Evolutionary conservation across 441 rosid genomes (phyloP).

Genomic region (Brassica balearica): DNA sequence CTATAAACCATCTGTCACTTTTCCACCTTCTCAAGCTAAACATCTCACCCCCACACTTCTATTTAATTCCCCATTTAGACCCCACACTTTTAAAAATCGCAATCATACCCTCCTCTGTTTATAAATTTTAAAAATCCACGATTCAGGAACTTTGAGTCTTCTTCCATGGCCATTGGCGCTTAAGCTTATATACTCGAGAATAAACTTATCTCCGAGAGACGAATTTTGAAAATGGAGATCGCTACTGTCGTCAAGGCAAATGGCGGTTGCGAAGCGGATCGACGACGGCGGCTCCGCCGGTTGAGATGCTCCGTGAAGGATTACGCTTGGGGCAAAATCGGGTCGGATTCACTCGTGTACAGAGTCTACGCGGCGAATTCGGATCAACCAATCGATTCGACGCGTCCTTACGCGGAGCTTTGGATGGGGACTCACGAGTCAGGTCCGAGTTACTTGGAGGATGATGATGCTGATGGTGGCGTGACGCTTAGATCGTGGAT

Average conservation of each 20-base stretch:
- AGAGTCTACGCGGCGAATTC: constrained; percentile 65
- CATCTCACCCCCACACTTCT: constrained; percentile 26
- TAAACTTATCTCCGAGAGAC: constrained; percentile 16
- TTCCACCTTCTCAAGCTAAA: constrained; percentile 28
- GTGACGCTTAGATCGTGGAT: constrained; percentile 66
- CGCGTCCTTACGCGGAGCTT: constrained; percentile 72
- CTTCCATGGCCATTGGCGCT: constrained; percentile 39
- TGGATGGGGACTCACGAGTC: constrained; percentile 82
- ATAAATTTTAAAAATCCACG: constrained; percentile 30
- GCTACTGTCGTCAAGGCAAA: constrained; percentile 36
- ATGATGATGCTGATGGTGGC: constrained; percentile 17
- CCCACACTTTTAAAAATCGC: neutral
- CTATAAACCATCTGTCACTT: constrained; percentile 26
- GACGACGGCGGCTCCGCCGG: constrained; percentile 42
- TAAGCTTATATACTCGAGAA: constrained; percentile 24
- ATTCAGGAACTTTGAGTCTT: constrained; percentile 29
- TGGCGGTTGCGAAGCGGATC: constrained; percentile 43
- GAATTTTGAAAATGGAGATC: constrained; percentile 31
- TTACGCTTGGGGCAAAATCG: constrained; percentile 84
- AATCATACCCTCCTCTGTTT: constrained; percentile 37
- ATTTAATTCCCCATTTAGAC: constrained; percentile 3
- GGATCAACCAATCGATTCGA: constrained; percentile 47
- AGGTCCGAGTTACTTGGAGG: constrained; percentile 74
- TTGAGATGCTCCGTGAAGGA: constrained; percentile 64
- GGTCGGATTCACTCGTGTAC: constrained; percentile 64